These are phyloP conservation scores for Candida sithepensis DNA, from an alignment of 805 yeast genomes.

Conservation along the genomic window DNA sequence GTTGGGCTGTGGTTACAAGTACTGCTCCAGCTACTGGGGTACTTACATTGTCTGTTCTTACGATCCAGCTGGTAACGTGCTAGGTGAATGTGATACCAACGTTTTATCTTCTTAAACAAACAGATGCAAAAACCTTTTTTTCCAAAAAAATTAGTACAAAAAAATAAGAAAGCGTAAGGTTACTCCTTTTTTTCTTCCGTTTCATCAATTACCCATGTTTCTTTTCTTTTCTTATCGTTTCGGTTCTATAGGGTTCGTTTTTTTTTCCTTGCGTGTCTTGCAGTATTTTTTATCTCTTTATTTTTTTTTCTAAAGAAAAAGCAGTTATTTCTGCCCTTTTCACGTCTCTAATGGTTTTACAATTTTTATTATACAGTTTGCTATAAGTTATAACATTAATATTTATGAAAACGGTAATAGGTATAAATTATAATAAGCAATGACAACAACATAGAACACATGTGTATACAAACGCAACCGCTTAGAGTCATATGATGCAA, in stretches of 20 bases:
- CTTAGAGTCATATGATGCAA: too few species aligned
- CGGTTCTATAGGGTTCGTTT: not conserved
- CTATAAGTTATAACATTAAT: too few species aligned
- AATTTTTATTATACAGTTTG: too few species aligned
- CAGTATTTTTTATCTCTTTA: not conserved
- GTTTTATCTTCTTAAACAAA: constrained; percentile 21
- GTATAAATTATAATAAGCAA: too few species aligned
- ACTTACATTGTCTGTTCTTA: constrained; percentile 74
- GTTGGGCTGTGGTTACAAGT: constrained; percentile 63
- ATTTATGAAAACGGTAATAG: too few species aligned
- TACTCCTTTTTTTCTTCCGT: not conserved
- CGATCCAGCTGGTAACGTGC: constrained; percentile 71
- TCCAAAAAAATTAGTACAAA: too few species aligned
- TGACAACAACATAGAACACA: too few species aligned
- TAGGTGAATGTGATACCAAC: constrained; percentile 39
- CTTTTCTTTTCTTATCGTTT: not conserved
- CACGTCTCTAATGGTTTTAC: too few species aligned
- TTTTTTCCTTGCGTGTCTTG: not conserved
- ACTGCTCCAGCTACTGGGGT: constrained; percentile 46
- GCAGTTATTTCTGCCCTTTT: too few species aligned
- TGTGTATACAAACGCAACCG: too few species aligned
- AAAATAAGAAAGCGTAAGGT: not conserved
- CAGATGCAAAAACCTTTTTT: not conserved
- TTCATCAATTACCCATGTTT: not conserved
- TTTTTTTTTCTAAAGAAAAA: not conserved